phyloP scores from a whole-genome alignment of 768 basidiomycete genomes.

The Pulveroboletus sp. region DNA sequence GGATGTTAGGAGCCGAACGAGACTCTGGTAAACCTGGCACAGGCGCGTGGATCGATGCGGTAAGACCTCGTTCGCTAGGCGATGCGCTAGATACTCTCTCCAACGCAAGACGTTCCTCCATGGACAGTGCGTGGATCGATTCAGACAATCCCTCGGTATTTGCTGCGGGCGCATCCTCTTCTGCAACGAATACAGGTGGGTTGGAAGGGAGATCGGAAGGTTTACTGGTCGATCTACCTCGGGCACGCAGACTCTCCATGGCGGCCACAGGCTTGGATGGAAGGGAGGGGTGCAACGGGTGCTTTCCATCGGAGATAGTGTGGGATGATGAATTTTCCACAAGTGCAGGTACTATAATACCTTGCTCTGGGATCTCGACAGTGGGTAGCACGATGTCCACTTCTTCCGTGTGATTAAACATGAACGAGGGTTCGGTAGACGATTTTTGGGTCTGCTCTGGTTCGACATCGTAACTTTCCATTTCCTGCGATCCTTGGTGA shows the following conservation, averaged over 20 bases:
- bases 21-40: slow-evolving; percentile 35
- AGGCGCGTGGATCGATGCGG: slow-evolving; percentile 60
- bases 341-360: slow-evolving; percentile 10
- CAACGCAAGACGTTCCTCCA: slow-evolving; percentile 14
- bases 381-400: slow-evolving; percentile 1
- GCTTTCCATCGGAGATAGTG: slow-evolving; percentile 14
- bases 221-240: slow-evolving; percentile 14
- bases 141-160: slow-evolving; percentile 22
- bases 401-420: slow-evolving; percentile 4
- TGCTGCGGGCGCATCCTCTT: slow-evolving; percentile 14
- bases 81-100: slow-evolving; percentile 17
- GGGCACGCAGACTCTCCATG: slow-evolving; percentile 13
- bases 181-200: background rate
- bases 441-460: slow-evolving; percentile 6
- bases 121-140: slow-evolving; percentile 26
- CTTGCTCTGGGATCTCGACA: slow-evolving; percentile 16
- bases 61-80: slow-evolving; percentile 36
- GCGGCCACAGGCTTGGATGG: slow-evolving; percentile 43
- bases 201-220: slow-evolving; percentile 14
- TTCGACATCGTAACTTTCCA: slow-evolving; percentile 17
- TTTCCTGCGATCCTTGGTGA: slow-evolving; percentile 18
- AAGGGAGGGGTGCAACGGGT: slow-evolving; percentile 44
- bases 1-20: slow-evolving; percentile 33
- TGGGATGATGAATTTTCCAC: slow-evolving; percentile 6
- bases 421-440: slow-evolving; percentile 6